phyloP scores from a whole-genome alignment of 108 stramenopile genomes.

The Discostella stelligeroides region DNA sequence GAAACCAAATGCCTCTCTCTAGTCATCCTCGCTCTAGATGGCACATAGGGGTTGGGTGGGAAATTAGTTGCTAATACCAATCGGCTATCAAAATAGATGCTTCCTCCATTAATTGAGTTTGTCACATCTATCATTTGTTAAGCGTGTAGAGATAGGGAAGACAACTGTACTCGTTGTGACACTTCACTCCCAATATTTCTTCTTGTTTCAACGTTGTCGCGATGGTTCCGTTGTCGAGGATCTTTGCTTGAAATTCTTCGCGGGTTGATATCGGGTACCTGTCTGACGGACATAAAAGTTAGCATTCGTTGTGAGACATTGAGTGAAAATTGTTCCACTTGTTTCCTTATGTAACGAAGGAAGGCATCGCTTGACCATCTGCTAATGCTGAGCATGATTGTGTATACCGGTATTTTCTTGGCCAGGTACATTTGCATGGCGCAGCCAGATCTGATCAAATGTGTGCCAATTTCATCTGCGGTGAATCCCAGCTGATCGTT shows the following conservation, averaged over 20 bases:
- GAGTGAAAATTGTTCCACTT: slow-evolving; percentile 23
- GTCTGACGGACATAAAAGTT: neutral
- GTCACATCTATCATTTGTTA: neutral
- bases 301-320: slow-evolving; percentile 11
- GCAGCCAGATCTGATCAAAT: slow-evolving; percentile 19
- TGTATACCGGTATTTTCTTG: slow-evolving; percentile 18
- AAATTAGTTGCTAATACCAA: neutral
- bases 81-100: neutral
- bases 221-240: neutral
- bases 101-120: slow-evolving; percentile 2
- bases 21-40: too few species aligned
- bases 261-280: neutral
- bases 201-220: neutral
- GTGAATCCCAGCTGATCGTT: neutral
- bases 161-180: neutral
- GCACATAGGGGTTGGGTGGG: neutral
- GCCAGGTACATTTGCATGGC: slow-evolving; percentile 27
- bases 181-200: neutral
- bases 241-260: neutral
- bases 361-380: slow-evolving; percentile 35
- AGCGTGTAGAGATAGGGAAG: neutral
- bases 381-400: slow-evolving; percentile 29
- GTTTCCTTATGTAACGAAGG: slow-evolving; percentile 27
- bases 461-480: slow-evolving; percentile 23
- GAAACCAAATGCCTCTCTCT: too few species aligned